These are phyloP conservation scores for Trypanosomatidae sp. DNA, from an alignment of 208 protist species.

Conservation along the genomic window DNA sequence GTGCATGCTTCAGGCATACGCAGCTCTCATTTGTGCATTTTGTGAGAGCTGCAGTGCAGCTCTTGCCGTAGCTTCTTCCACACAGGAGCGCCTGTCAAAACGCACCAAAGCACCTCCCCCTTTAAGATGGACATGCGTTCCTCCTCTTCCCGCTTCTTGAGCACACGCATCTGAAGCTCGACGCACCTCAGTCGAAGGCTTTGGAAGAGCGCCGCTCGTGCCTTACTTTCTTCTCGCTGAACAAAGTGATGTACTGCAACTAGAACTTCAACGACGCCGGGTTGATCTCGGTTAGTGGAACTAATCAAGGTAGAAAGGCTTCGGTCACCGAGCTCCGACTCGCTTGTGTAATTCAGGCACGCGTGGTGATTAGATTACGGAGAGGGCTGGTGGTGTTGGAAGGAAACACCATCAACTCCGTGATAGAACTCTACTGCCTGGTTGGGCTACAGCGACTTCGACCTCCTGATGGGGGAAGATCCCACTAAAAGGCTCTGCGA, in stretches of 20 bases:
- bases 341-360: neutral
- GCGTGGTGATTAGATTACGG: neutral
- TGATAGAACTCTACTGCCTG: neutral
- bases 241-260: constrained; percentile 18
- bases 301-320: neutral
- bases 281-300: constrained; percentile 12
- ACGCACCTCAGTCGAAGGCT: constrained; percentile 13
- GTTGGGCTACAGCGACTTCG: neutral
- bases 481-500: neutral
- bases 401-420: neutral
- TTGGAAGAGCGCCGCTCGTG: constrained; percentile 11
- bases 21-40: neutral
- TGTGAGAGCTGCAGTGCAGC: constrained; percentile 1
- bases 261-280: constrained; percentile 21
- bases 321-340: neutral
- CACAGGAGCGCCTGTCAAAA: constrained; percentile 21
- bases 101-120: constrained; percentile 43
- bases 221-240: constrained; percentile 22
- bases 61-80: constrained; percentile 17
- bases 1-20: neutral
- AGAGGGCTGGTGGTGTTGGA: neutral
- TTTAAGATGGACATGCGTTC: constrained; percentile 32
- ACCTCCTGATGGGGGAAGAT: neutral
- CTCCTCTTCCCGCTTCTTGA: constrained; percentile 33
- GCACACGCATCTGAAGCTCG: constrained; percentile 12